These are phyloP conservation scores for Trichosporon asahii DNA, from an alignment of 1,284 basidiomycete species.

Conservation along the genomic window DNA sequence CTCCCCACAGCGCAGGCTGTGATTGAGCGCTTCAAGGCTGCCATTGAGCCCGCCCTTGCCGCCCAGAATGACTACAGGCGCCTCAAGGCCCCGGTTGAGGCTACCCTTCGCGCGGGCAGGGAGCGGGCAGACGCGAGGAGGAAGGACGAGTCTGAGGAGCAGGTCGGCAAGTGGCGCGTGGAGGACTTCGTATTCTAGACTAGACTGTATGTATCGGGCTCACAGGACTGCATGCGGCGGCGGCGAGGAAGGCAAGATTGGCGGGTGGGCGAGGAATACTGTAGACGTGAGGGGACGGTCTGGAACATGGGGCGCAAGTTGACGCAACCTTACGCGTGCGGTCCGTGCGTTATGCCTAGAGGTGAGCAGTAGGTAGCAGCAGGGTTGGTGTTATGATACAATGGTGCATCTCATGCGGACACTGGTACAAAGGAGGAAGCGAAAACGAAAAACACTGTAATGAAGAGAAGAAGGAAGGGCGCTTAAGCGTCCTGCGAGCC, in stretches of 20 bases:
- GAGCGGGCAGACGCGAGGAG: slow-evolving; percentile 20
- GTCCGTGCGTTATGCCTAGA: too few species aligned
- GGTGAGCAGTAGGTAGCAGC: too few species aligned
- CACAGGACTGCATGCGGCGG: neutral
- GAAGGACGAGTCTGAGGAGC: slow-evolving; percentile 32
- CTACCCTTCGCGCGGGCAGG: slow-evolving; percentile 35
- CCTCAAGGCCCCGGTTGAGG: slow-evolving; percentile 46
- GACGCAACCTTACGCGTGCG: neutral
- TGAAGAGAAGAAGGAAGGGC: neutral
- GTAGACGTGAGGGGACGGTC: neutral
- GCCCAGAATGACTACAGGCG: slow-evolving; percentile 43
- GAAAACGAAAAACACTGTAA: slow-evolving; percentile 17
- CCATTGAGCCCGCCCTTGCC: slow-evolving; percentile 38
- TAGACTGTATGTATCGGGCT: neutral
- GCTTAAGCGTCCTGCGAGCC: slow-evolving; percentile 48
- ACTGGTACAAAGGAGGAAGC: slow-evolving; percentile 17
- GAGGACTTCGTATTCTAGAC: slow-evolving; percentile 45
- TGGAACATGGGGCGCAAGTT: neutral
- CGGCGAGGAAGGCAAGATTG: too few species aligned
- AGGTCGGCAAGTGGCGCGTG: slow-evolving; percentile 46
- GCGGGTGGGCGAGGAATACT: too few species aligned
- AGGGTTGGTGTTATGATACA: slow-evolving; percentile 1
- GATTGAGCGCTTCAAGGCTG: slow-evolving; percentile 33
- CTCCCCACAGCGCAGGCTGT: slow-evolving; percentile 30
- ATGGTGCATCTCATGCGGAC: slow-evolving; percentile 15